phyloP scores from a whole-genome alignment of 176 grass and related monocot species.

The Zoysia japonica region DNA sequence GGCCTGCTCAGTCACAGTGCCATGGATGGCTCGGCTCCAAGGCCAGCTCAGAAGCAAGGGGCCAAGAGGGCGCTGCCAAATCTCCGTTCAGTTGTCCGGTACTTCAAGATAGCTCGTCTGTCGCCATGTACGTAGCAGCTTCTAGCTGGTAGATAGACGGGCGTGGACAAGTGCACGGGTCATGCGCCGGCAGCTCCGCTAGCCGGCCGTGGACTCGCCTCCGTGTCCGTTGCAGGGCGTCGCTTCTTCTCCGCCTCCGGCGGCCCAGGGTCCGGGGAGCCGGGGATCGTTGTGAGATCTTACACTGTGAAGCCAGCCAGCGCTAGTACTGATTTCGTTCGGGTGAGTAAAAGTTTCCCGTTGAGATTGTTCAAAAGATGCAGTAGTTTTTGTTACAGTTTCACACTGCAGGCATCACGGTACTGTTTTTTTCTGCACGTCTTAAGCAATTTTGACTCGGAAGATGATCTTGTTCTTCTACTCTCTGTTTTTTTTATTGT shows the following conservation, averaged over 20 bases:
- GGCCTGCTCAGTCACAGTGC: not conserved
- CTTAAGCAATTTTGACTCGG: too few species aligned
- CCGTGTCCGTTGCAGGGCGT: not conserved
- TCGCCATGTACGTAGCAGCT: not conserved
- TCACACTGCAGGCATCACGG: not conserved
- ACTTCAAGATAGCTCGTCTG: slow-evolving; percentile 14
- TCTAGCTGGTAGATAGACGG: not conserved
- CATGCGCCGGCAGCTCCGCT: not conserved
- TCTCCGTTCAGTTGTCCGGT: not conserved
- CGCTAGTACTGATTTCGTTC: not conserved
- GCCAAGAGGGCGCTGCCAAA: slow-evolving; percentile 26
- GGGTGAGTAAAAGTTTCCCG: not conserved
- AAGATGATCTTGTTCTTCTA: too few species aligned
- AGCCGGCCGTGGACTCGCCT: not conserved
- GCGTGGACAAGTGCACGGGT: not conserved
- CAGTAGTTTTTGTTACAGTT: not conserved
- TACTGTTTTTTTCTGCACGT: not conserved
- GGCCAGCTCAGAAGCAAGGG: not conserved
- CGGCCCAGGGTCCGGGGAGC: not conserved
- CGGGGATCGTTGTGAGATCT: not conserved
- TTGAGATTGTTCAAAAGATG: not conserved
- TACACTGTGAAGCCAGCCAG: not conserved
- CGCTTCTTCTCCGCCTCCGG: slow-evolving; percentile 20
- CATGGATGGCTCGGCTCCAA: not conserved
- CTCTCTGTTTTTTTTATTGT: too few species aligned